phyloP scores from a whole-genome alignment of 805 yeast species.

The baker's yeast (Saccharomyces cerevisiae) region DNA sequence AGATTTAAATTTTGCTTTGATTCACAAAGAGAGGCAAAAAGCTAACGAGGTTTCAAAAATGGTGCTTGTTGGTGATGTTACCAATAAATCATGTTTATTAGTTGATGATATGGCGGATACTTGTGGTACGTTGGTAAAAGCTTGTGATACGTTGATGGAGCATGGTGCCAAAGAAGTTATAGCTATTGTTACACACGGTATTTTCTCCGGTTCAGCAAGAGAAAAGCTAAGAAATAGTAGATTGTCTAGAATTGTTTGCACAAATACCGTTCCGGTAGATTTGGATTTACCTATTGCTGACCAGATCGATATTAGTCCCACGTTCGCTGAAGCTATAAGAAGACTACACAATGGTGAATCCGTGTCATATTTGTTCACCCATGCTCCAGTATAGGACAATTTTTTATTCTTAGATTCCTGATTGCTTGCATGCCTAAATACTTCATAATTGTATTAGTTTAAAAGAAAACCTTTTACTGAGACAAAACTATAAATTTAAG shows the following conservation, averaged over 20 bases:
- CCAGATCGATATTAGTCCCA: conserved; percentile 75
- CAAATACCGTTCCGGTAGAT: conserved; percentile 85
- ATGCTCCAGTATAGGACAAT: conserved; percentile 24
- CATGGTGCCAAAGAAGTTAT: conserved; percentile 80
- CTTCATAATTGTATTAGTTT: not conserved
- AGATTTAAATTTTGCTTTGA: conserved; percentile 88
- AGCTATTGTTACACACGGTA: conserved; percentile 94
- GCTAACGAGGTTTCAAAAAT: conserved; percentile 92
- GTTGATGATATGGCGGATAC: conserved; percentile 99
- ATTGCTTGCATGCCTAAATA: not conserved
- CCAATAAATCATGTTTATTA: conserved; percentile 70
- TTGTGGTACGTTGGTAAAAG: conserved; percentile 92
- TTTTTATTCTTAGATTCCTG: not conserved
- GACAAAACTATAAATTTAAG: not conserved
- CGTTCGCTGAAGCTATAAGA: conserved; percentile 88
- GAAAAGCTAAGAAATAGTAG: conserved; percentile 60
- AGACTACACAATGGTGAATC: conserved; percentile 95
- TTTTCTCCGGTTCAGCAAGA: conserved; percentile 81
- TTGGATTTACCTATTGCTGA: conserved; percentile 65
- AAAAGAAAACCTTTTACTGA: not conserved
- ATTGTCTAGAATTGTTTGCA: conserved; percentile 71
- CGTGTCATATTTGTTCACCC: conserved; percentile 62
- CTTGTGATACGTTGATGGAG: conserved; percentile 75
- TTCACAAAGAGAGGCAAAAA: conserved; percentile 90
- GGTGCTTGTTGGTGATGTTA: conserved; percentile 95